These are phyloP conservation scores for Hanseniaspora taiwanica DNA, from an alignment of 805 yeast genomes.

Conservation along the genomic window DNA sequence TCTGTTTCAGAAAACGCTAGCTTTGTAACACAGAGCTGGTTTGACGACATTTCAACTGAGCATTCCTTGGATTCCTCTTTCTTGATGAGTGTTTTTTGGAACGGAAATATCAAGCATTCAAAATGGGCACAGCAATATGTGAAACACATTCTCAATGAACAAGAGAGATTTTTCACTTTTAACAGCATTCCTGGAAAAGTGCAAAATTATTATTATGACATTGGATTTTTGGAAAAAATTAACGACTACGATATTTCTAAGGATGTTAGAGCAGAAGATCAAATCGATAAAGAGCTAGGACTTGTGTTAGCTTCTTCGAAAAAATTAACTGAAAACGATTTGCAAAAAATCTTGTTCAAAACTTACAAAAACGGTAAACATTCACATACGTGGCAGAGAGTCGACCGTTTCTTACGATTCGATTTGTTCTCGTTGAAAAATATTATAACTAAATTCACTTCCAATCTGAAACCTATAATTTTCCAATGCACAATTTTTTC, in stretches of 20 bases:
- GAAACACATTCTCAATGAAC: no score
- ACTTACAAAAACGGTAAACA: background rate
- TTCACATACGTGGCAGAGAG: background rate
- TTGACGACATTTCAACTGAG: conserved; percentile 13
- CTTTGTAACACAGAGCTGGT: conserved; percentile 32
- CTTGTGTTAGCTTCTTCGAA: background rate
- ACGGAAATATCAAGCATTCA: conserved; percentile 8
- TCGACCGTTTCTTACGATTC: background rate
- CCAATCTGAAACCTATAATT: background rate
- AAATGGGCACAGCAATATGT: conserved; percentile 1
- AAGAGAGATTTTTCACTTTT: no score
- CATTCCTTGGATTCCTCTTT: conserved; percentile 11
- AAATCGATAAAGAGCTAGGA: background rate
- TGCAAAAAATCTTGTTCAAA: background rate
- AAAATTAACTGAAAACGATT: background rate
- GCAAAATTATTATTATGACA: background rate
- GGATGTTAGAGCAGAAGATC: background rate
- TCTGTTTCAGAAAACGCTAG: conserved; percentile 41
- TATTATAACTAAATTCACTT: background rate
- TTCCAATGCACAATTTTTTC: background rate
- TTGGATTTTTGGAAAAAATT: background rate
- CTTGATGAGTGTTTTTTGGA: conserved; percentile 7
- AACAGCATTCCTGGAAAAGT: background rate
- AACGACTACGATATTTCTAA: background rate
- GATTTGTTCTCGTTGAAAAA: background rate